These are phyloP conservation scores for Pseudogymnoascus sp. DNA, from an alignment of 2,329 filamentous ascomycete genomes.

Conservation along the genomic window DNA sequence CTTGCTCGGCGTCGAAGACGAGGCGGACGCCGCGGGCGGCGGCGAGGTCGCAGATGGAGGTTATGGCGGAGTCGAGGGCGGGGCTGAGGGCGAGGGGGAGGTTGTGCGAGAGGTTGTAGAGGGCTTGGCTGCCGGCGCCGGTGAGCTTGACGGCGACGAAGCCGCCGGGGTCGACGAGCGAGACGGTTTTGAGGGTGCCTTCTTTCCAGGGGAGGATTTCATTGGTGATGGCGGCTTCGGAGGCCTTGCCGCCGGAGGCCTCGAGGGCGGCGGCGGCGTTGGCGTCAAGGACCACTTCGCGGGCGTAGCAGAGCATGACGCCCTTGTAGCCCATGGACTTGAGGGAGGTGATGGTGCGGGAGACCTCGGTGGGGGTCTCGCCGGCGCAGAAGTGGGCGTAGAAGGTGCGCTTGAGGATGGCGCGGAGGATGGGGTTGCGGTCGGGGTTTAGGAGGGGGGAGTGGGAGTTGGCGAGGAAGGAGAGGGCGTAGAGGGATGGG, in stretches of 20 bases:
- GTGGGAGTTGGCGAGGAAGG: slow-evolving; percentile 61
- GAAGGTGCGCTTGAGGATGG: slow-evolving; percentile 71
- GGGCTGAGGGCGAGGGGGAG: slow-evolving; percentile 55
- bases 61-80: slow-evolving; percentile 61
- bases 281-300: slow-evolving; percentile 66
- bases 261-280: slow-evolving; percentile 41
- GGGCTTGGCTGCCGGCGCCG: slow-evolving; percentile 68
- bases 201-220: slow-evolving; percentile 66
- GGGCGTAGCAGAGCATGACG: slow-evolving; percentile 77
- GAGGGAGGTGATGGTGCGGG: slow-evolving; percentile 54
- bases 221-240: slow-evolving; percentile 40
- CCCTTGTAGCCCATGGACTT: slow-evolving; percentile 73
- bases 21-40: slow-evolving; percentile 62
- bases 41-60: slow-evolving; percentile 67
- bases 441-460: slow-evolving; percentile 65
- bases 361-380: slow-evolving; percentile 62
- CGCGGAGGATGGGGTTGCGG: slow-evolving; percentile 62
- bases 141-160: slow-evolving; percentile 63
- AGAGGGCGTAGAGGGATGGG: slow-evolving; percentile 63
- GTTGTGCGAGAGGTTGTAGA: slow-evolving; percentile 57
- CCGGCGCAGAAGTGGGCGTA: slow-evolving; percentile 91
- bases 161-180: slow-evolving; percentile 42
- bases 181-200: slow-evolving; percentile 68
- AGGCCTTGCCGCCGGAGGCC: slow-evolving; percentile 40
- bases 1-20: slow-evolving; percentile 82